phyloP scores from a whole-genome alignment of 176 grass and related monocot species.

The Eleusine coracana region DNA sequence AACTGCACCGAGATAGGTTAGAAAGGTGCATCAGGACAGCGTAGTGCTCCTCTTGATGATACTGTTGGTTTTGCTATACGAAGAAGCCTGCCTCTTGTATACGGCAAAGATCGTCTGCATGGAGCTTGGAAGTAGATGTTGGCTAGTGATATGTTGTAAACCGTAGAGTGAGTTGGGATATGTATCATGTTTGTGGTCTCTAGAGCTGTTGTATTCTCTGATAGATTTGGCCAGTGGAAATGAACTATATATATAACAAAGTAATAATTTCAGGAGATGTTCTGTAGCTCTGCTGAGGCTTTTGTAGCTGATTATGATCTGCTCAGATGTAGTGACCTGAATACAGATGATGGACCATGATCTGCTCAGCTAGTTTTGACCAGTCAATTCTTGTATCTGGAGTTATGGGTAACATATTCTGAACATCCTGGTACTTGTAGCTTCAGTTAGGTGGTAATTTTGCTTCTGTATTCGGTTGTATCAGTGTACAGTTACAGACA shows the following conservation, averaged over 20 bases:
- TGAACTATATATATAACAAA: neutral
- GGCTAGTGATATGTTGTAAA: neutral
- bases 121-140: neutral
- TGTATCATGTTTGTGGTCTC: neutral
- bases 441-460: neutral
- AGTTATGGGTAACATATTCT: neutral
- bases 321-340: neutral
- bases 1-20: slow-evolving; percentile 30
- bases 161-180: neutral
- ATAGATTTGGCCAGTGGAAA: neutral
- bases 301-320: neutral
- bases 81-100: neutral
- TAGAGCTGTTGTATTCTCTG: neutral
- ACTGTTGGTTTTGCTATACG: neutral
- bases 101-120: no score
- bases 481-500: neutral
- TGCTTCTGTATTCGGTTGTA: neutral
- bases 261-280: neutral
- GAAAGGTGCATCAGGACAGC: neutral
- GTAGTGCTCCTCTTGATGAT: neutral
- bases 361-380: neutral
- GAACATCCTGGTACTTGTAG: neutral
- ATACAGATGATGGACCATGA: neutral
- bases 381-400: neutral
- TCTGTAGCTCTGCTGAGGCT: neutral